phyloP scores from a whole-genome alignment of 208 protist species.

The Leptomonas pyrrhocoris region DNA sequence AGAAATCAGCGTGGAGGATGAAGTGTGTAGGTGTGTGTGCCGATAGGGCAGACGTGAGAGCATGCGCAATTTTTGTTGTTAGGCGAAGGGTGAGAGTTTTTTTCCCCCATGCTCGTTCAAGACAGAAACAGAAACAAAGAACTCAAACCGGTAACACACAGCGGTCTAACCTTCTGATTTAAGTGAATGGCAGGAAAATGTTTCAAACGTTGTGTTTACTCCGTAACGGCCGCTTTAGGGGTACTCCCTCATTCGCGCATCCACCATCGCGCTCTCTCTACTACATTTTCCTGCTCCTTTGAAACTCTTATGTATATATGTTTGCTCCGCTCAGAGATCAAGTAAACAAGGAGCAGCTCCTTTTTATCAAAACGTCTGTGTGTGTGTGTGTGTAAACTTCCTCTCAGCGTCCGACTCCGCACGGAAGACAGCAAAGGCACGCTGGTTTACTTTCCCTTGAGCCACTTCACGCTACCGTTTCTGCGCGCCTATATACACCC shows the following conservation, averaged over 20 bases:
- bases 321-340: conserved; percentile 4
- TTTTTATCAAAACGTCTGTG: neutral
- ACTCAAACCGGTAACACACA: no score
- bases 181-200: no score
- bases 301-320: conserved; percentile 1
- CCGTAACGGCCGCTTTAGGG: no score
- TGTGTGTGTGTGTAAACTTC: neutral
- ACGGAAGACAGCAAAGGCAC: neutral
- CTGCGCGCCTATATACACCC: no score
- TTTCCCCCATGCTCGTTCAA: no score
- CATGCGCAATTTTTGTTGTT: no score
- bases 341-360: conserved; percentile 5
- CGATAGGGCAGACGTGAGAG: no score
- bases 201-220: no score
- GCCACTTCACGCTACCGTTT: neutral
- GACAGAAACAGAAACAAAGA: no score
- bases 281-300: neutral
- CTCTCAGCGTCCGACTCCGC: neutral
- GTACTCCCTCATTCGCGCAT: no score
- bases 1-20: neutral
- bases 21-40: neutral
- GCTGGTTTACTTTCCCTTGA: conserved; percentile 1
- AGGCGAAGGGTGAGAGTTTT: no score
- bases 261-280: neutral
- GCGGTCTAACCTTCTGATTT: no score